A percentile compares a stretch with the other conserved stretches of the same genome.
Evolutionary conservation across 2,329 filamentous ascomycete species (phyloP).

Genomic region (Ophiostoma piceae): DNA sequence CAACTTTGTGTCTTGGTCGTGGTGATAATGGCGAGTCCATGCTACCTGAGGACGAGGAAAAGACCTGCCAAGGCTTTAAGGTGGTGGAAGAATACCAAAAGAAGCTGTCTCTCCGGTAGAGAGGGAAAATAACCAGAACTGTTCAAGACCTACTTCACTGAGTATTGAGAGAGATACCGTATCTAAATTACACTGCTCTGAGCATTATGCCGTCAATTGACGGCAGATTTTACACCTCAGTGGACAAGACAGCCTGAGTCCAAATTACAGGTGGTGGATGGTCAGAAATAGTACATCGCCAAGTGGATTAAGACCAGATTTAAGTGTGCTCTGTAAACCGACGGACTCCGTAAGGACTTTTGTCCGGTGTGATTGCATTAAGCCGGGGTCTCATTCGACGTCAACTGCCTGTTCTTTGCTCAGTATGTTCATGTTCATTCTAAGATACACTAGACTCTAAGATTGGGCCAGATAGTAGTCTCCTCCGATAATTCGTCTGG

Average conservation of each 20-base stretch:
- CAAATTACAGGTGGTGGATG: not conserved
- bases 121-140: not conserved
- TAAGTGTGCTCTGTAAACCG: not conserved
- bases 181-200: not conserved
- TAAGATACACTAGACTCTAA: too few relatives aligned
- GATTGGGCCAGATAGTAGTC: not conserved
- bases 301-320: not conserved
- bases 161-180: not conserved
- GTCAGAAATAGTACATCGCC: not conserved
- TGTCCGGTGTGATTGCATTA: conserved; percentile 2
- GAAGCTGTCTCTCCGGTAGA: conserved; percentile 2
- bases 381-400: not conserved
- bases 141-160: too few relatives aligned
- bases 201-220: not conserved
- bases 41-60: not conserved
- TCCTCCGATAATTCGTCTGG: not conserved
- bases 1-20: not conserved
- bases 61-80: not conserved
- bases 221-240: not conserved
- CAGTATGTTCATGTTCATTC: too few relatives aligned
- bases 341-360: conserved; percentile 2
- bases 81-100: not conserved
- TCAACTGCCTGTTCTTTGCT: not conserved
- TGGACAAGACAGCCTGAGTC: not conserved
- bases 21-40: not conserved